Base-by-base conservation (phyloP, 148 eudicot species). In the Cornus suecica region DNA sequence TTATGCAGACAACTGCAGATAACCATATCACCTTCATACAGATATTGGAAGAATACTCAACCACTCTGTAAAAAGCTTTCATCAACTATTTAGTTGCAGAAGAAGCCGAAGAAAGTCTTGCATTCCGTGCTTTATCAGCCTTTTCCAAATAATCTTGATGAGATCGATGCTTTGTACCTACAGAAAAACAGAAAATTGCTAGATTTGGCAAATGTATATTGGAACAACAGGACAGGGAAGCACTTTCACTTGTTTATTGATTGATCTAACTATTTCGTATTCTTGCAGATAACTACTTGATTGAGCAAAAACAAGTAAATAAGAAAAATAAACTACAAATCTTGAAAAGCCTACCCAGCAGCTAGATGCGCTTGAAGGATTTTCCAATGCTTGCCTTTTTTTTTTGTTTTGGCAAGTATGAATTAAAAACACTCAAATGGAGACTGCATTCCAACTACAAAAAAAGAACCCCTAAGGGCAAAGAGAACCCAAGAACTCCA, bases 111-210 rank as follows among this genome's bases (percentile, higher is more conserved):
- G 92, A 89, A 41, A 91, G 90, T 65, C 92, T 87, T 26, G 66
- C 89, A 13, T 78, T 87, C 62, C 95, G 79, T 54, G 95, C 92
- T 84, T 82, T 91, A 77, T 91, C 90, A 62, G 94, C 92, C 48
- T 79, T 86, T 69, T 90, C 95, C 82, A 91, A 65, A 83, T 91
- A 91, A 73, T 91, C 95, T 76, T 91, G 95, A 81, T 91, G 95
- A 60, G 95, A 91, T 28, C 74, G 87, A 14, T 91, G 95, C 73
- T 87, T 88, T 22, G 92, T 24, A 20, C 95, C 95, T 91, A 61
- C 78, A 84, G 64, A 58, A 54, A 74, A 62, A 27, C 23, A 83
- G 76, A 75, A 24, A 72, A 27, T 16, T 45, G 25, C 54, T 58
- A 68, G 27, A 18, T 11, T 23, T 51, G 27, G 56, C 11, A 27